These are phyloP conservation scores for Tilletia indica DNA, from an alignment of 1,284 basidiomycete species.

Conservation along the genomic window DNA sequence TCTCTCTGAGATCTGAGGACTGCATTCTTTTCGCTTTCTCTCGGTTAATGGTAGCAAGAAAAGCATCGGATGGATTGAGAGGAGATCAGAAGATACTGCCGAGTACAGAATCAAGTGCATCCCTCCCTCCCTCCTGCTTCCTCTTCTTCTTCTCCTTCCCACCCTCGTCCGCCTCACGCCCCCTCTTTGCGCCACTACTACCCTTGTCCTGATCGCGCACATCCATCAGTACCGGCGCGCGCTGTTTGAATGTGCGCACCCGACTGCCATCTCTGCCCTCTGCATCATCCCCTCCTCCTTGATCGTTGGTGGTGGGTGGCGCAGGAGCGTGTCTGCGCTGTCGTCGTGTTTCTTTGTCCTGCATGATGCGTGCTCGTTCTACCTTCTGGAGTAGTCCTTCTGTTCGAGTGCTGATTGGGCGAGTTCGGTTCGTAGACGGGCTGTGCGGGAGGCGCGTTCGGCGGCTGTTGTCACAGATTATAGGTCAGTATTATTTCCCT, in stretches of 20 bases:
- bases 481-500: neutral
- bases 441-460: conserved; percentile 83
- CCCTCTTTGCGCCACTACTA: neutral
- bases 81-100: conserved; percentile 17
- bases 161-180: neutral
- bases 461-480: conserved; percentile 65
- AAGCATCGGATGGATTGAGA: neutral
- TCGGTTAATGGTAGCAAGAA: neutral
- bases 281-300: conserved; percentile 14
- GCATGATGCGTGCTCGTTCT: conserved; percentile 84
- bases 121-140: neutral
- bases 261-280: conserved; percentile 17
- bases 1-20: too few relatives aligned
- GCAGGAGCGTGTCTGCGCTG: conserved; percentile 48
- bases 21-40: too few relatives aligned
- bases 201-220: conserved; percentile 41
- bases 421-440: conserved; percentile 86
- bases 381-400: conserved; percentile 90
- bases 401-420: conserved; percentile 85
- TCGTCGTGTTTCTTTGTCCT: conserved; percentile 73
- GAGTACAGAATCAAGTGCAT: conserved; percentile 17
- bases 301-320: neutral
- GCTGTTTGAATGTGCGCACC: conserved; percentile 45
- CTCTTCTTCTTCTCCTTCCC: conserved; percentile 16
- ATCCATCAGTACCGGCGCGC: conserved; percentile 42